Evolutionary conservation across 2,329 filamentous ascomycete species (phyloP), one percentile per base, ranked within the genome.

Genomic region (Basipetospora chlamydospora): DNA sequence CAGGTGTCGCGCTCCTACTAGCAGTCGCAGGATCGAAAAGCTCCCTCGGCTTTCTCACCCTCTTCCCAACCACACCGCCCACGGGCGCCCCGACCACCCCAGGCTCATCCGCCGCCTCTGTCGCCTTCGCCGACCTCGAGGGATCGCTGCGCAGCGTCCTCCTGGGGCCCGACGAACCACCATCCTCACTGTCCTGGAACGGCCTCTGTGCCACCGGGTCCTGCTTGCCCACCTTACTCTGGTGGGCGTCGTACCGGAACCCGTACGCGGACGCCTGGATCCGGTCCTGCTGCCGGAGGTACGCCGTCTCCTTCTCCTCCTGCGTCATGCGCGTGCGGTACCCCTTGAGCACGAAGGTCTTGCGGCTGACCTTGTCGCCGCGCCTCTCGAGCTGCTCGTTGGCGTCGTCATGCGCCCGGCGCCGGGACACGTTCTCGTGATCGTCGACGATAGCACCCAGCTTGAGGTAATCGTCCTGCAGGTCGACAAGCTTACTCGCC

Each of bases 241-340:
- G 63, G 35, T 72, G 66, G 8, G 66, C 60, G 44, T 77, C 72
- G 44, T 76, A 73, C 41, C 74, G 67, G 45, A 77, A 76, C 12
- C 67, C 66, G 46, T 77, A 78, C 2, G 65, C 61, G 41, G 67
- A 61, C 6, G 73, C 71, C 63, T 72, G 69, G 42, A 74, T 59
- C 38, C 60, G 60, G 52, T 77, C 71, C 48, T 78, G 67, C 37
- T 60, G 49, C 38, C 68, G 64, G 4, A 63, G 58, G 29, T 68
- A 60, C 17, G 60, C 55, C 1, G 60, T 60, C 37, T 67, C 64
- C 21, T 52, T 57, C 41, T 58, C 52, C 28, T 61, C 58, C 11
- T 65, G 60, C 33, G 63, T 59, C 43, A 58, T 53, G 32, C 61
- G 58, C 13, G 67, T 61, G 33, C 63, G 61, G 44, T 67, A 64